These are phyloP conservation scores for Sabuloglossum arenarium DNA, from an alignment of 495 filamentous ascomycete genomes.

Conservation along the genomic window DNA sequence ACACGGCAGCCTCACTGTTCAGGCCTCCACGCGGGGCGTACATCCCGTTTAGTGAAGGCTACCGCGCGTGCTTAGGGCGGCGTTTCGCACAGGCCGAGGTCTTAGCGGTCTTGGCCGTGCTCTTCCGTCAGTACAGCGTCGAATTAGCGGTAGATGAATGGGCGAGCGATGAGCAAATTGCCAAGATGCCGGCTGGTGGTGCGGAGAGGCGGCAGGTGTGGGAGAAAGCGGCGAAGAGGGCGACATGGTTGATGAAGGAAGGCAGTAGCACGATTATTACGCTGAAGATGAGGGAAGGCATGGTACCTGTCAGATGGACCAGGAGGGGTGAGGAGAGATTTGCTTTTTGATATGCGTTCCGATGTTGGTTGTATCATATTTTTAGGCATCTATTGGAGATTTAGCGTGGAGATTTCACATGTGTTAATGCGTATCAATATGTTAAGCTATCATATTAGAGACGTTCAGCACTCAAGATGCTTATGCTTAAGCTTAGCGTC, in stretches of 20 bases:
- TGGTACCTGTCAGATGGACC: slow-evolving; percentile 39
- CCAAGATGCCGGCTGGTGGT: slow-evolving; percentile 20
- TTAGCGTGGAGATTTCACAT: no score
- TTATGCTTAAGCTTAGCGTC: no score
- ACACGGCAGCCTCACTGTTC: slow-evolving; percentile 16
- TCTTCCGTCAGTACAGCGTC: slow-evolving; percentile 42
- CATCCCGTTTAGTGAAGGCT: slow-evolving; percentile 54
- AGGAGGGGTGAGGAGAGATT: slow-evolving; percentile 38
- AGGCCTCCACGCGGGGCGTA: slow-evolving; percentile 26
- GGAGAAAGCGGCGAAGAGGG: slow-evolving; percentile 28
- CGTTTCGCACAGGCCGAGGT: slow-evolving; percentile 64
- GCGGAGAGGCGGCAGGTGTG: slow-evolving; percentile 29
- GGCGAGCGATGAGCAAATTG: slow-evolving; percentile 36
- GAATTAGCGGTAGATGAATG: slow-evolving; percentile 33
- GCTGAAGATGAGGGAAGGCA: slow-evolving; percentile 34
- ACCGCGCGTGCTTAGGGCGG: slow-evolving; percentile 43
- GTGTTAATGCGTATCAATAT: no score
- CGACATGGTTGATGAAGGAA: slow-evolving; percentile 21
- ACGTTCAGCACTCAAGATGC: no score
- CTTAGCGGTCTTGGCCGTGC: slow-evolving; percentile 39
- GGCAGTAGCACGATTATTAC: slow-evolving; percentile 34
- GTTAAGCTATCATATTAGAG: no score
- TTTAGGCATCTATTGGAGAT: background rate
- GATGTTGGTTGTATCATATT: background rate
- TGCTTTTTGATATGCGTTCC: background rate